Base-by-base conservation (phyloP, 345 rosid species). In the Arabis hirsuta region DNA sequence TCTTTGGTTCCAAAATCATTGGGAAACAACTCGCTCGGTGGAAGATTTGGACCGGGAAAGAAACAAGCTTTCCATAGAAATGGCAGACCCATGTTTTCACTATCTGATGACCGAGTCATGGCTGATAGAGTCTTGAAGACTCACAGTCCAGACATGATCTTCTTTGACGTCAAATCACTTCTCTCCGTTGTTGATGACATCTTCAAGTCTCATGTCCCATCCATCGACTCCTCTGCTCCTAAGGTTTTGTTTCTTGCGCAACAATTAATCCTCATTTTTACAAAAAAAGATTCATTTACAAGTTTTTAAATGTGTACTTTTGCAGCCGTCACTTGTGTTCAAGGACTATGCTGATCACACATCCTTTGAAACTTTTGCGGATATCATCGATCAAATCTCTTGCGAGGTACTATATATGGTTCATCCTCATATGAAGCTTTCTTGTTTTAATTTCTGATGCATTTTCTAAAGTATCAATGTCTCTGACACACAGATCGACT, bases 111-210 rank as follows among this genome's bases (percentile, higher is more conserved):
- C 61, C 69, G 72, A 43, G 73, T 79, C 43, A 76, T 89, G 91
- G 62, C 83, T 67, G 87, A 83, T 79, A 86, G 81, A 81, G 82
- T 91, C 60, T 75, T 74, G 66, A 72, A 73, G 31, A 81, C 93
- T 56, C 93, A 89, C 65, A 31, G 71, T 57, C 97, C 93, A 12
- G 96, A 87, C 45, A 93, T 84, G 60, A 32, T 77, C 10, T 81
- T 60, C 58, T 72, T 87, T 27, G 84, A 91, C 46, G 89, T 85
- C 81, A 84, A 67, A 54, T 81, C 90, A 27, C 85, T 91, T 65
- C 85, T 91, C 65, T 55, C 39, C n/a, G 64, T 91, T 16, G 85
- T 85, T 64, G 87, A 91, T 71, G 90, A 86, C 78, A 89, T 91
- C 44, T 88, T 91, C 55, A 78, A 74, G 51, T 85, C 80, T 22